phyloP scores from a whole-genome alignment of 148 eudicot species.

The Bassia scoparia region DNA sequence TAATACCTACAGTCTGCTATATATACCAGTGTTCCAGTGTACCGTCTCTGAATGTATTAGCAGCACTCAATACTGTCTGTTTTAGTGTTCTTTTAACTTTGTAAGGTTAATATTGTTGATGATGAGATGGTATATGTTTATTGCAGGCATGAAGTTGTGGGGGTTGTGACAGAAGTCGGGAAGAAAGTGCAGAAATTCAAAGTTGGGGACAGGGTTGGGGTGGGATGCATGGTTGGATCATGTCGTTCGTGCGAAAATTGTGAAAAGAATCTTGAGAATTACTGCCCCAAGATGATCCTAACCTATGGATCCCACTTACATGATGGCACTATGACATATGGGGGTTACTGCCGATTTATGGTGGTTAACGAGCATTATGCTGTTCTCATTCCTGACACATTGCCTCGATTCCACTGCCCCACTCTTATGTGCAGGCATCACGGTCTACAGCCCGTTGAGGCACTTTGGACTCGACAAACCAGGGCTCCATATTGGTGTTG shows the following conservation, averaged over 20 bases:
- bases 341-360: constrained; percentile 37
- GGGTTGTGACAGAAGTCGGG: constrained; percentile 42
- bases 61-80: no score
- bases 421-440: constrained; percentile 49
- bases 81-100: no score
- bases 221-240: constrained; percentile 40
- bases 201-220: constrained; percentile 44
- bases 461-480: constrained; percentile 38
- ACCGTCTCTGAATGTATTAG: no score
- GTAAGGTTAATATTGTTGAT: no score
- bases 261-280: constrained; percentile 23
- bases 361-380: constrained; percentile 35
- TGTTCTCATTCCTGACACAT: constrained; percentile 31
- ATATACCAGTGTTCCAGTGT: background rate
- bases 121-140: background rate
- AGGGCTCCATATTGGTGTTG: constrained; percentile 39
- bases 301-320: constrained; percentile 27
- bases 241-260: constrained; percentile 42
- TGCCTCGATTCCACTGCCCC: constrained; percentile 47
- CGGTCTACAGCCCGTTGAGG: constrained; percentile 43
- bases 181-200: constrained; percentile 34
- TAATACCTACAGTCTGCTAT: no score
- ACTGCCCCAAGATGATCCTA: constrained; percentile 27
- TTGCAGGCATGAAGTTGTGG: constrained; percentile 47
- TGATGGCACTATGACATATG: constrained; percentile 36